phyloP scores from a whole-genome alignment of 2,329 filamentous ascomycete genomes.

The Fusarium haematococcum region DNA sequence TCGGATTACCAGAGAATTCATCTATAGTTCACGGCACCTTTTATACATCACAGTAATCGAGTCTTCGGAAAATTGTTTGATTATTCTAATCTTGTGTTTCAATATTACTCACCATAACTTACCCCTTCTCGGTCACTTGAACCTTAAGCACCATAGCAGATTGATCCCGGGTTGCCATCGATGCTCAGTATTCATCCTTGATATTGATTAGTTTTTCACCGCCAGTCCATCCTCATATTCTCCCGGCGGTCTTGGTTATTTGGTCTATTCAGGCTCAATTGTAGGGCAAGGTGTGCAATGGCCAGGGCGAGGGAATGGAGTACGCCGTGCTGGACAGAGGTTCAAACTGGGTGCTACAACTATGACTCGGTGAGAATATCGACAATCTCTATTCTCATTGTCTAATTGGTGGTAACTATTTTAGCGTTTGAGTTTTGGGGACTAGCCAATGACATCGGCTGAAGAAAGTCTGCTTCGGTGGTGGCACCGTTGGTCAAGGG shows the following conservation, averaged over 20 bases:
- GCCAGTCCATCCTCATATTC: not conserved
- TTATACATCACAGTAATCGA: too few species aligned
- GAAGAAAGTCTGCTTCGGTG: not conserved
- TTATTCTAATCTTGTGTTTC: not conserved
- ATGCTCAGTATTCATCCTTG: not conserved
- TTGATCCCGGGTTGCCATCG: not conserved
- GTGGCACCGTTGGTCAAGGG: not conserved
- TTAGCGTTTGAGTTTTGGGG: not conserved
- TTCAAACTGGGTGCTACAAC: rapidly evolving
- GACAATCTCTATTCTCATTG: not conserved
- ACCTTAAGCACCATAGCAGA: not conserved
- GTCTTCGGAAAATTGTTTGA: not conserved
- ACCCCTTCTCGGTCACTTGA: not conserved
- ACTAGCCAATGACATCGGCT: not conserved
- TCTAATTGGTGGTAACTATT: not conserved
- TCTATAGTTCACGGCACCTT: not conserved
- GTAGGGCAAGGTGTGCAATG: not conserved
- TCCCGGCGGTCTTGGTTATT: not conserved
- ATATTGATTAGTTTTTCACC: not conserved
- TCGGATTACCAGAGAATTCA: not conserved
- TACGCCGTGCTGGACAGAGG: not conserved
- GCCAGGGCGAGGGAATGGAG: not conserved
- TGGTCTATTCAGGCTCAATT: not conserved
- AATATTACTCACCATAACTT: not conserved
- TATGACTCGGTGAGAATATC: not conserved